Base-by-base conservation (phyloP, 176 grass and related monocot genomes). In the Hyparrhenia diplandra region DNA sequence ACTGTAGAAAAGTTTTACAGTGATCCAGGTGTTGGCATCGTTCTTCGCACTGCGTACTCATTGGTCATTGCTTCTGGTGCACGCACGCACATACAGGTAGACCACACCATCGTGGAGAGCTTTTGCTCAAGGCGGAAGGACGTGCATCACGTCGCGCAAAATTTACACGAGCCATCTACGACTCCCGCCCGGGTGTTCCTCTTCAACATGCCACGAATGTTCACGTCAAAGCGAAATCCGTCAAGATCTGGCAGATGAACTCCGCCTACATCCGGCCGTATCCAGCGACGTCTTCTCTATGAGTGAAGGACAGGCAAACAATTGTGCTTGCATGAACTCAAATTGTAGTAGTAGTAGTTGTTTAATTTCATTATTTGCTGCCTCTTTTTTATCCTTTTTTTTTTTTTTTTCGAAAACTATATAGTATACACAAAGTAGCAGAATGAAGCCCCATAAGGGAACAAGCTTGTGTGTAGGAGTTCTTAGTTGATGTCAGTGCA, bases 101-200 rank as follows among this genome's bases (percentile, higher is more conserved):
- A 98, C 74, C 92, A 98, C 66, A 95, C 96, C 29, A 88, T 98
- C 12, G 77, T 95, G 16, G 96, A 98, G 88, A 95, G 92, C 82
- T 98, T n/a, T 98, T 55, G 96, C 92, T 20, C 96, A 98, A 60
- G 86, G 90, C 1, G 96, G 96, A 14, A 76, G 96, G 69, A 91
- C 88, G 12, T 93, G 90, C 82, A 85, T 98, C 10, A 95, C 96
- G 5, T 98, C 96, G 37, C 92, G 96, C 9, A 51, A 95, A 98
- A 78, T 92, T 92, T 0, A 95, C 95, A 0, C 75, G 80, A 60
- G 90, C 95, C 2, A 91, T 93, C n/a, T n/a, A 93, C 75, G 82
- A 68, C 1, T 74, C 77, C 1, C 88, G n/a, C 96, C 1, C 82
- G 82, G 16, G 73, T 95, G 0, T 91, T 93, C 67, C 80, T 98